Percentiles rank a stretch among this genome's conserved stretches.
Evolutionary conservation across 441 rosid species (phyloP).

Genomic region (Capsella rubella): DNA sequence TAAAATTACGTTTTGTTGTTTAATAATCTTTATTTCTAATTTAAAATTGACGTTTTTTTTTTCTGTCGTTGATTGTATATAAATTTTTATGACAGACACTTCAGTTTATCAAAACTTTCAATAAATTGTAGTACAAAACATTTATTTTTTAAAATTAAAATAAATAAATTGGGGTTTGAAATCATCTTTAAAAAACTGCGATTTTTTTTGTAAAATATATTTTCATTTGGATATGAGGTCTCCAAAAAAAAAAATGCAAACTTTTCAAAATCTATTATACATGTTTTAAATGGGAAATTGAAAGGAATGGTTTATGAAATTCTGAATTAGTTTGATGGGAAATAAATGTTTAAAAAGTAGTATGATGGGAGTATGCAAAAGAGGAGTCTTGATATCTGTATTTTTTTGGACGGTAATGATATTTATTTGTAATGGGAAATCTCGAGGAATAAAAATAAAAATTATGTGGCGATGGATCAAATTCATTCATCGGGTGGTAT

Average conservation of each 20-base stretch:
- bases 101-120: neutral
- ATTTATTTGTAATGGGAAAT: conserved; percentile 6
- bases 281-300: neutral
- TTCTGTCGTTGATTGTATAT: neutral
- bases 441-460: conserved; percentile 18
- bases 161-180: no score
- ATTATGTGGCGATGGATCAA: conserved; percentile 34
- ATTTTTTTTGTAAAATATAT: no score
- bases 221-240: neutral
- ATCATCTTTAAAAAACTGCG: no score
- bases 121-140: neutral
- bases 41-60: neutral
- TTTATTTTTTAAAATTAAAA: neutral
- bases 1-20: neutral
- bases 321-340: no score
- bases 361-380: neutral
- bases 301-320: neutral
- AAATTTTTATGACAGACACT: neutral
- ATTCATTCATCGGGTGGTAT: no score
- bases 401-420: conserved; percentile 17
- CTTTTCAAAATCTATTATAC: neutral
- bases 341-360: neutral
- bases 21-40: no score
- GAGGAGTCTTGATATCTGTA: conserved; percentile 16
- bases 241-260: neutral